Evolutionary conservation across 306 rosid genomes (phyloP).

Genomic region (Malus asiatica): DNA sequence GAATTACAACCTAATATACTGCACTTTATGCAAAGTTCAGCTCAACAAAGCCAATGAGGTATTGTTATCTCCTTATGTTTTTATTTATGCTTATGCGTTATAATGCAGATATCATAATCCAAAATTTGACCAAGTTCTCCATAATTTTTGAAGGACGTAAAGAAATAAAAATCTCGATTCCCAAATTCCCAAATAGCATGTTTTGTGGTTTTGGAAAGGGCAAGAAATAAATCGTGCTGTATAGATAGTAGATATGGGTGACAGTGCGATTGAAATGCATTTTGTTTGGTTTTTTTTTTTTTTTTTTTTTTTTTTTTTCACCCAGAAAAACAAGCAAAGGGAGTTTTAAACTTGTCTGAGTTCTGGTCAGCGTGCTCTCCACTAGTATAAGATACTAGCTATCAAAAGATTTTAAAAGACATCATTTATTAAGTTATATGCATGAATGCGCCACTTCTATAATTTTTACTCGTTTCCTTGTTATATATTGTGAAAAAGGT

Average conservation of each 20-base stretch:
- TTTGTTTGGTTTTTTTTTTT: too few species aligned
- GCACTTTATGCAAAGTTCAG: conserved; percentile 50
- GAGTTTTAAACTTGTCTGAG: background rate
- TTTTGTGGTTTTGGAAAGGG: background rate
- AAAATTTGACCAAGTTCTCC: background rate
- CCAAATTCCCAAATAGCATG: background rate
- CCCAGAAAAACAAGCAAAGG: background rate
- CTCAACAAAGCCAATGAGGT: conserved; percentile 67
- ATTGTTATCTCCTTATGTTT: conserved; percentile 12
- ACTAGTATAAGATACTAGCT: background rate
- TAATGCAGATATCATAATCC: background rate
- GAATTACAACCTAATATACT: conserved; percentile 34
- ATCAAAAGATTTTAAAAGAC: background rate
- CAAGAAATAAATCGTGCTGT: background rate
- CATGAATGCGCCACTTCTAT: background rate
- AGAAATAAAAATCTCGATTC: background rate
- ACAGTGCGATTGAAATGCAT: background rate
- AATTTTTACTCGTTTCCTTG: too few species aligned
- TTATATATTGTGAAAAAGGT: background rate
- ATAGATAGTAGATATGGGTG: background rate
- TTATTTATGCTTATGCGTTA: background rate
- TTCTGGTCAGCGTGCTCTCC: background rate
- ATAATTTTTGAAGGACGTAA: background rate
- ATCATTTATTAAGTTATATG: background rate
- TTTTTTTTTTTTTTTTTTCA: too few species aligned